Percentiles rank a stretch among this genome's conserved stretches.
Conservation (phyloP, 345 rosid species). For the Eucalyptus guilfoylei region DNA sequence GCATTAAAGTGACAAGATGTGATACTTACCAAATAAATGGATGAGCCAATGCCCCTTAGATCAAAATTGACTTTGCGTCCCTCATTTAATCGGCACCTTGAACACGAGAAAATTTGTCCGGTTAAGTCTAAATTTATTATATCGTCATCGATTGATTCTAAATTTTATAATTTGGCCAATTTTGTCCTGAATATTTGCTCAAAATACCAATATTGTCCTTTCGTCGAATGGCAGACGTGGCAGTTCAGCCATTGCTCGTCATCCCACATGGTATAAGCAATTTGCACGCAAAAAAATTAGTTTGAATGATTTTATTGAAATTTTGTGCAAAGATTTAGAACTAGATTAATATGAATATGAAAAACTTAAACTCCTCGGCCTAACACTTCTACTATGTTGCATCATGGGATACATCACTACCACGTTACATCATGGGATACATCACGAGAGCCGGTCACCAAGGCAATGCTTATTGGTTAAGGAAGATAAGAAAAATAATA, state of each 20-base stretch:
- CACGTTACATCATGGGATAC: not conserved
- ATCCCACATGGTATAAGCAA: rapidly evolving
- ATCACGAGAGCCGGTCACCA: not conserved
- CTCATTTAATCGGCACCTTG: not conserved
- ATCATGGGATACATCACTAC: not conserved
- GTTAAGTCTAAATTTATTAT: rapidly evolving
- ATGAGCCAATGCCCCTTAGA: not conserved
- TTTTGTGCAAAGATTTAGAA: no score
- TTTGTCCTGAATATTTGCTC: rapidly evolving
- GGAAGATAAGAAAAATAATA: not conserved
- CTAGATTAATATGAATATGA: not conserved
- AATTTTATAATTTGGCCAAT: not conserved
- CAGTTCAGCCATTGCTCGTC: rapidly evolving
- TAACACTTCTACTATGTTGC: not conserved
- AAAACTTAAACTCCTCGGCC: not conserved
- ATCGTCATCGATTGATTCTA: rapidly evolving
- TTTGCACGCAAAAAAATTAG: no score
- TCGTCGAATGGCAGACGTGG: rapidly evolving
- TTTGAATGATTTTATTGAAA: no score
- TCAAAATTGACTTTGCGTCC: not conserved
- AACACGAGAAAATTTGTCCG: not conserved
- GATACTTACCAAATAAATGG: not conserved
- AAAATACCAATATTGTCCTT: not conserved
- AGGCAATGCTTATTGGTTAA: not conserved
- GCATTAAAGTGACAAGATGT: not conserved